phyloP scores from a whole-genome alignment of 148 eudicot species.

The Diospyros kaki region DNA sequence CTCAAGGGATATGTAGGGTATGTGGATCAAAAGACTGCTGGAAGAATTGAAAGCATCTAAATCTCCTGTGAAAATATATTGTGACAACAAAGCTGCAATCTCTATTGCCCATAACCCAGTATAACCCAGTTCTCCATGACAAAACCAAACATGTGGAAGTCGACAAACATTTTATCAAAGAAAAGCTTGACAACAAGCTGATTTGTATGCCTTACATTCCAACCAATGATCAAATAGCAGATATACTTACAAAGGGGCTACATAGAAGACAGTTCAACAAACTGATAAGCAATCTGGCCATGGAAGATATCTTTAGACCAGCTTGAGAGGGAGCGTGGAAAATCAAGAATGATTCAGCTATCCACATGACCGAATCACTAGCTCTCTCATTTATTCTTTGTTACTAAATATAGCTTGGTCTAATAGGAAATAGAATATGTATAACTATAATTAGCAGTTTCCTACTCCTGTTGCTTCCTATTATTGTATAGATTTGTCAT shows the following conservation, averaged over 20 bases:
- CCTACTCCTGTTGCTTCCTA: too few relatives aligned
- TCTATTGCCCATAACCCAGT: slow-evolving; percentile 2
- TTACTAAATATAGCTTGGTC: too few relatives aligned
- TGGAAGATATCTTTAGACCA: slow-evolving; percentile 15
- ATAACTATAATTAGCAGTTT: too few relatives aligned
- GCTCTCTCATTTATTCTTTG: too few relatives aligned
- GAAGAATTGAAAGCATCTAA: background rate
- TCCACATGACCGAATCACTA: too few relatives aligned
- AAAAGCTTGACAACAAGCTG: background rate
- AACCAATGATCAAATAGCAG: slow-evolving; percentile 3
- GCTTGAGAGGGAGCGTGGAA: slow-evolving; percentile 7
- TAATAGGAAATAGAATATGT: too few relatives aligned
- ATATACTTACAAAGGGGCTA: slow-evolving; percentile 11
- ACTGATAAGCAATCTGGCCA: slow-evolving; percentile 11
- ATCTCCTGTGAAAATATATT: background rate
- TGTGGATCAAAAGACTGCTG: background rate
- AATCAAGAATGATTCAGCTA: too few relatives aligned
- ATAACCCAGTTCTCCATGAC: background rate
- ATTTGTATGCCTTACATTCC: slow-evolving; percentile 11
- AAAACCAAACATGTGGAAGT: background rate
- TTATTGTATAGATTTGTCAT: too few relatives aligned
- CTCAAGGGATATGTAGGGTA: background rate
- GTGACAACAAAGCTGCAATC: slow-evolving; percentile 4
- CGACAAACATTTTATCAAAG: slow-evolving; percentile 8
- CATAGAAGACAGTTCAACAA: background rate